phyloP scores from a whole-genome alignment of 352 stramenopile genomes.

The Phytophthora pseudosyringae region DNA sequence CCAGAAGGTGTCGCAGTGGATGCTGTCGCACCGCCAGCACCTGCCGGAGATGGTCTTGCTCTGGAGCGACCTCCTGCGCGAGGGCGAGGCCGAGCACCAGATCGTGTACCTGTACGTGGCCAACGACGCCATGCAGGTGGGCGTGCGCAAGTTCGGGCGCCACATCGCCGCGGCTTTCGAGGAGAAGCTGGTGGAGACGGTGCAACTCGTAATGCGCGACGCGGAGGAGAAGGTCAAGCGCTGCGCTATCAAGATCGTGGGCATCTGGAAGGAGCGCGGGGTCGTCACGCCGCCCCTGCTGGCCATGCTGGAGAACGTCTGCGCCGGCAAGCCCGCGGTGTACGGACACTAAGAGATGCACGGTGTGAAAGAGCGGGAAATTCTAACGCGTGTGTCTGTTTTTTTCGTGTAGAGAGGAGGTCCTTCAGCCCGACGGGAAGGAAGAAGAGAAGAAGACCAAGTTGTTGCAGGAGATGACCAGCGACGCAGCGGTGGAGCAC shows the following conservation, averaged over 20 bases:
- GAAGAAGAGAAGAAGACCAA: slow-evolving; percentile 38
- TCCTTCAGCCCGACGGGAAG: slow-evolving; percentile 29
- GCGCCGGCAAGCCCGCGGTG: slow-evolving; percentile 67
- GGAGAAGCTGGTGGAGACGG: slow-evolving; percentile 55
- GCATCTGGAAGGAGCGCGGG: slow-evolving; percentile 85
- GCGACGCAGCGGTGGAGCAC: slow-evolving; percentile 43
- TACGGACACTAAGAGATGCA: slow-evolving; percentile 26
- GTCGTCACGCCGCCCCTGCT: slow-evolving; percentile 61
- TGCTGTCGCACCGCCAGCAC: slow-evolving; percentile 65
- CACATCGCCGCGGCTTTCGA: slow-evolving; percentile 73
- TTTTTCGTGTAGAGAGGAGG: slow-evolving; percentile 41
- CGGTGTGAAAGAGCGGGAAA: background rate
- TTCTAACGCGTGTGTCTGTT: slow-evolving; percentile 18
- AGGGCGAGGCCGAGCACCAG: slow-evolving; percentile 68
- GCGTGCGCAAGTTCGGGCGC: slow-evolving; percentile 80
- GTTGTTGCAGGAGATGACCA: slow-evolving; percentile 48
- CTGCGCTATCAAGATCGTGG: slow-evolving; percentile 86
- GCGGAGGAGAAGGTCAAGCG: slow-evolving; percentile 86
- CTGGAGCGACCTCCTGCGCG: slow-evolving; percentile 60
- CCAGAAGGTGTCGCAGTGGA: slow-evolving; percentile 80
- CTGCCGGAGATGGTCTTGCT: slow-evolving; percentile 67
- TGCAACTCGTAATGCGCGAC: slow-evolving; percentile 69
- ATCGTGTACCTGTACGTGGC: slow-evolving; percentile 87
- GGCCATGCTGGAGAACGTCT: slow-evolving; percentile 77
- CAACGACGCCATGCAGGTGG: slow-evolving; percentile 88